These are phyloP conservation scores for Scheffersomyces amazonensis DNA, from an alignment of 805 yeast species.

Conservation along the genomic window DNA sequence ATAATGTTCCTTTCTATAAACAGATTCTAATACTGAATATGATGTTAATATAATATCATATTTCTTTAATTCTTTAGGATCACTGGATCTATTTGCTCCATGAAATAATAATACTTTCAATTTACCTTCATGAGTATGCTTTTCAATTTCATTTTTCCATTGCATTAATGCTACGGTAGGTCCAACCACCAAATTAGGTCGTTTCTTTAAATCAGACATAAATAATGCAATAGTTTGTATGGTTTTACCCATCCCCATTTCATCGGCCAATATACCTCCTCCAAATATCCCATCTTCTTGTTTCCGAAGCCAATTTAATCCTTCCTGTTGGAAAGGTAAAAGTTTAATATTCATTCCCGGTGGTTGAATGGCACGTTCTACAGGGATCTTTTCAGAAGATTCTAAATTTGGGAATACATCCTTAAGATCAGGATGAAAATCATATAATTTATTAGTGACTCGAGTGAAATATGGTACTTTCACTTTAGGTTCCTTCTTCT, in stretches of 20 bases:
- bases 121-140: conserved; percentile 66
- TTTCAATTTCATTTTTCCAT: conserved; percentile 91
- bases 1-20: conserved; percentile 72
- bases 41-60: conserved; percentile 88
- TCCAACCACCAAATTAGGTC: conserved; percentile 87
- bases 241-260: conserved; percentile 99
- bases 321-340: conserved; percentile 92
- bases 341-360: conserved; percentile 67
- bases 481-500: conserved; percentile 45
- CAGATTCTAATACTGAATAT: conserved; percentile 88
- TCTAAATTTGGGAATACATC: conserved; percentile 68
- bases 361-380: conserved; percentile 71
- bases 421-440: conserved; percentile 74
- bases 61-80: conserved; percentile 51
- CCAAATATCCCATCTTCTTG: conserved; percentile 78
- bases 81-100: conserved; percentile 74
- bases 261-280: conserved; percentile 96
- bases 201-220: conserved; percentile 60
- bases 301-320: conserved; percentile 79
- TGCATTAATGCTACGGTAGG: conserved; percentile 99
- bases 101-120: conserved; percentile 74
- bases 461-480: conserved; percentile 68
- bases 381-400: conserved; percentile 41
- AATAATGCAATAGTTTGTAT: conserved; percentile 91
- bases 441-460: conserved; percentile 64